These are phyloP conservation scores for Torulaspora franciscae DNA, from an alignment of 805 yeast genomes.

Conservation along the genomic window DNA sequence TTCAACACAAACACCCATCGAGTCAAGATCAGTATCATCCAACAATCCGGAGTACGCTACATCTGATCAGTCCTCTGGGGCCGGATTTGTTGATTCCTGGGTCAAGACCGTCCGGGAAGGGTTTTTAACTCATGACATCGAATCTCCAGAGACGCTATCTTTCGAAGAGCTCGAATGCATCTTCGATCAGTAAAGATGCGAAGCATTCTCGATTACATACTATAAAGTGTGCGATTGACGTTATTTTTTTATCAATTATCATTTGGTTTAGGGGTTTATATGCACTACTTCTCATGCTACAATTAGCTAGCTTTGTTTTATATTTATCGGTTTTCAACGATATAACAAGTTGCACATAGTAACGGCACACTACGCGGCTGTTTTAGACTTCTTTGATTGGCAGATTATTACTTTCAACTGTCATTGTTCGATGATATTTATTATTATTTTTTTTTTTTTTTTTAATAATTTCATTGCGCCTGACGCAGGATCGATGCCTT, in stretches of 20 bases:
- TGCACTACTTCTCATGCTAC: background rate
- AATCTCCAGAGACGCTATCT: conserved; percentile 71
- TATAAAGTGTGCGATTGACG: background rate
- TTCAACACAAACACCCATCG: conserved; percentile 31
- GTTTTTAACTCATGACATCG: conserved; percentile 70
- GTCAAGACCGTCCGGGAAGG: conserved; percentile 69
- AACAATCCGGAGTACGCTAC: background rate
- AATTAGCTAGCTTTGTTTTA: background rate
- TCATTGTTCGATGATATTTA: background rate
- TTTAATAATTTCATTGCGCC: background rate
- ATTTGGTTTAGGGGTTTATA: conserved; percentile 5
- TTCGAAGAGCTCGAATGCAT: conserved; percentile 60
- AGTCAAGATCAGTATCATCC: conserved; percentile 3
- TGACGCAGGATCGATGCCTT: background rate
- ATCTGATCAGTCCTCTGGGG: background rate
- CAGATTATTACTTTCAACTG: background rate
- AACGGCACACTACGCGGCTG: background rate
- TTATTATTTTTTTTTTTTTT: background rate
- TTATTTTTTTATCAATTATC: conserved; percentile 7
- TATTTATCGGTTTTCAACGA: background rate
- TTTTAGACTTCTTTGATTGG: background rate
- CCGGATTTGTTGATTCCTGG: conserved; percentile 41
- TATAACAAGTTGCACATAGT: background rate
- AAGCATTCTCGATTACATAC: background rate
- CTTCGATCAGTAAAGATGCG: conserved; percentile 32